Base-by-base conservation (phyloP, 768 basidiomycete species). In the Pisolithus microcarpus region DNA sequence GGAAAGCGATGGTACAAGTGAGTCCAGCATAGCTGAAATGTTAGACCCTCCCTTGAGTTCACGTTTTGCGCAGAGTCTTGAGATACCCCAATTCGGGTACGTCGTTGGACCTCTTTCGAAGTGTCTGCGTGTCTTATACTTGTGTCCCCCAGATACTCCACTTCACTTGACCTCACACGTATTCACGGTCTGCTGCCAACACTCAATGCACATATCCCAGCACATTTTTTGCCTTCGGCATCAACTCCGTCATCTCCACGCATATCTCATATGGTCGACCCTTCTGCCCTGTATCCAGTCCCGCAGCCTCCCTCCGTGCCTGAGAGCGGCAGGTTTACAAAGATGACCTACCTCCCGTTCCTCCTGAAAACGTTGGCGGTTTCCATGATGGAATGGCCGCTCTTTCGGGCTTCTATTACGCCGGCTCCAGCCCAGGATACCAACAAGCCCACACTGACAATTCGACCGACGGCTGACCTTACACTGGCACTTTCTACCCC, bases 1-100 rank as follows among this genome's bases (percentile, higher is more conserved):
- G 82, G 84, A 88, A 87, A 58, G 85, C 88, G 2, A 93, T 93
- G 91, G 78, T 75, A 9, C 88, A 87, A 79, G 88, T 84, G 45
- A 24, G 70, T 31, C 16, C 7, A 23, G 7, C 49, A 4, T n/a
- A 18, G 18, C 28, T 53, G 23, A 48, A 36, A 26, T 3, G 31
- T 15, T 31, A 4, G 34, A 34, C 34, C 11, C 4, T 34, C 4
- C 11, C 26, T 24, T 31, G n/a, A 36, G 5, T 16, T 51, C 37
- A 23, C 26, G 31, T 16, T 49, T 23, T 58, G 34, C 5, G 28
- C 57, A 90, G 89, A 89, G 89, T 58, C 74, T 93, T 48, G 81
- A 86, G 59, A 86, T 92, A 56, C 90, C 91, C 16, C 87, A 87
- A 60, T 94, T 94, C 55, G 87, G 88, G 76, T 84, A 57, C 51